These are phyloP conservation scores for Suillus paluster DNA, from an alignment of 768 basidiomycete species.

Conservation along the genomic window DNA sequence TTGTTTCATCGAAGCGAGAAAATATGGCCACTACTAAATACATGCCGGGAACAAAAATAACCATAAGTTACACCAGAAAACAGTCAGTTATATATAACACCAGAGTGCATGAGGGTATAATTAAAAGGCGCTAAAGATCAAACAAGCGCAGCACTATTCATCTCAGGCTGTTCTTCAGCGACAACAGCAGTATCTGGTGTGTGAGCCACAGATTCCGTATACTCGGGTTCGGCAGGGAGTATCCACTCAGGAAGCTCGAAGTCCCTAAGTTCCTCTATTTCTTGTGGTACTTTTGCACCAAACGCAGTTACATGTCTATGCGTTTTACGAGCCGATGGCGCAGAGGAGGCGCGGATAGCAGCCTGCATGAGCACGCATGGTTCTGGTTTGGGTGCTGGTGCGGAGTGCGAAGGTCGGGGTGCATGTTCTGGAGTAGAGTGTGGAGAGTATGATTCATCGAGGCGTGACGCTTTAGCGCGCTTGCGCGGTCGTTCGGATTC, in stretches of 20 bases:
- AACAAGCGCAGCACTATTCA: background rate
- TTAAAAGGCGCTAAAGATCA: background rate
- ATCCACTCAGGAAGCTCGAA: conserved; percentile 65
- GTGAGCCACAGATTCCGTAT: background rate
- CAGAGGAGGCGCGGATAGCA: conserved; percentile 51
- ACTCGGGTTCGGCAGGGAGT: conserved; percentile 11
- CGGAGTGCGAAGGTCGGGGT: conserved; percentile 14
- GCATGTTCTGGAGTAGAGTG: conserved; percentile 28
- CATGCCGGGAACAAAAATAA: conserved; percentile 2
- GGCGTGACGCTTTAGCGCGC: conserved; percentile 25
- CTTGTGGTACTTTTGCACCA: conserved; percentile 58
- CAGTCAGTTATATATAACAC: conserved; percentile 2
- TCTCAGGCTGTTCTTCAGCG: background rate
- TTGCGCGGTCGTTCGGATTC: conserved; percentile 35
- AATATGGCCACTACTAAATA: conserved; percentile 2
- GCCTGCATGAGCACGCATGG: conserved; percentile 49
- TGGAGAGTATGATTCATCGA: conserved; percentile 28
- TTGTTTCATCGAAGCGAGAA: background rate
- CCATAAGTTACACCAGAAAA: conserved; percentile 6
- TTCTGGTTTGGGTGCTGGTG: conserved; percentile 23
- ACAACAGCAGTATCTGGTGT: background rate
- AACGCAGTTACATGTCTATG: conserved; percentile 62
- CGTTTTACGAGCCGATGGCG: conserved; percentile 50
- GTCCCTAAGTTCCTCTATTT: conserved; percentile 52
- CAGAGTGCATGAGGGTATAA: background rate